These are phyloP conservation scores for Boletus edulis DNA, from an alignment of 768 basidiomycete genomes.

Conservation along the genomic window DNA sequence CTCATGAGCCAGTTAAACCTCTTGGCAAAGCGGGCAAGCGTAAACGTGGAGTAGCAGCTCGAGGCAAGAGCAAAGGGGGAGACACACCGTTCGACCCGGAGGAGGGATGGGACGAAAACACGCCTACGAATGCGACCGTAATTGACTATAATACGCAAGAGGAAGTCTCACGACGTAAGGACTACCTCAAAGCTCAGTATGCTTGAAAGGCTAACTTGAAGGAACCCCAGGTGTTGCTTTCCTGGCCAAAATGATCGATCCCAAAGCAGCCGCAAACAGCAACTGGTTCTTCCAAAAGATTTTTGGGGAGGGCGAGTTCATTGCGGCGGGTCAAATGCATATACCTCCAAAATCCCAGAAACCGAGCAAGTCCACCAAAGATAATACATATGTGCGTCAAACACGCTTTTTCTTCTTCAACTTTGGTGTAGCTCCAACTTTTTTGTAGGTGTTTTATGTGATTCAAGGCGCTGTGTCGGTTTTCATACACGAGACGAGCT, in stretches of 20 bases:
- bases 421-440: neutral
- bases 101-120: conserved; percentile 86
- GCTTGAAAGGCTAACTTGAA: conserved; percentile 1
- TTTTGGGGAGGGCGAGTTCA: conserved; percentile 86
- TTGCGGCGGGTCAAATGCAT: conserved; percentile 84
- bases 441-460: conserved; percentile 66
- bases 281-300: conserved; percentile 89
- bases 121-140: conserved; percentile 62
- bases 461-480: conserved; percentile 88
- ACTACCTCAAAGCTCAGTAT: neutral
- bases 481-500: conserved; percentile 74
- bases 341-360: conserved; percentile 82
- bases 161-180: conserved; percentile 73
- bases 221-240: conserved; percentile 69
- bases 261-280: conserved; percentile 55
- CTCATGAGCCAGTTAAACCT: conserved; percentile 47
- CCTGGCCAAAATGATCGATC: conserved; percentile 65
- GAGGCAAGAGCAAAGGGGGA: conserved; percentile 37
- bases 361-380: conserved; percentile 84
- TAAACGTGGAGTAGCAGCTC: conserved; percentile 26
- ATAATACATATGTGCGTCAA: conserved; percentile 83
- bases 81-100: conserved; percentile 46
- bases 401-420: neutral
- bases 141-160: conserved; percentile 60
- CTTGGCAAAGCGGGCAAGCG: conserved; percentile 42